phyloP scores from a whole-genome alignment of 805 yeast genomes.

The Kazachstania viticola region DNA sequence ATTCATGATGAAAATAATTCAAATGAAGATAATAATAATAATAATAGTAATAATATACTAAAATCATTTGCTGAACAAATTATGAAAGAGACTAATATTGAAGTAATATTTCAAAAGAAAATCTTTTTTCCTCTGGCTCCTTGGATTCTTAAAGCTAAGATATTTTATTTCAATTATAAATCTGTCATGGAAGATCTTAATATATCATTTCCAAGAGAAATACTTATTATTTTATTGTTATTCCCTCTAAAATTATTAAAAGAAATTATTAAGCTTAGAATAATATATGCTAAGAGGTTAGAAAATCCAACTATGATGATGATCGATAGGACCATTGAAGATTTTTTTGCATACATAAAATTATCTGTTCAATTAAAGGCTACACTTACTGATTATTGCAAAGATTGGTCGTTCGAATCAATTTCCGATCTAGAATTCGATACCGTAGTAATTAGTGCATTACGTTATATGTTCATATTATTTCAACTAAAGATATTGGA shows the following conservation, averaged over 20 bases:
- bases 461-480: constrained; percentile 59
- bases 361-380: constrained; percentile 67
- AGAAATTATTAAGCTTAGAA: constrained; percentile 64
- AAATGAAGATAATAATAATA: constrained; percentile 21
- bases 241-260: constrained; percentile 74
- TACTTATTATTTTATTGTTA: constrained; percentile 50
- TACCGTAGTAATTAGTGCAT: constrained; percentile 58
- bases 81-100: constrained; percentile 69
- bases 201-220: constrained; percentile 60
- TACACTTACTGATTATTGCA: constrained; percentile 48
- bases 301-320: constrained; percentile 87
- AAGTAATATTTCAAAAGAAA: constrained; percentile 57
- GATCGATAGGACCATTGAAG: constrained; percentile 88
- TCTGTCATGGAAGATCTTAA: constrained; percentile 54
- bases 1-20: constrained; percentile 31
- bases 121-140: constrained; percentile 63
- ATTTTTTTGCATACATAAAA: constrained; percentile 64
- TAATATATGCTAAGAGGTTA: constrained; percentile 66
- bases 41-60: constrained; percentile 42
- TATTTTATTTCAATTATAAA: constrained; percentile 52
- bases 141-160: constrained; percentile 71
- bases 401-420: constrained; percentile 59
- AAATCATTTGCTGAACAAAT: constrained; percentile 73
- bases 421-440: constrained; percentile 57
- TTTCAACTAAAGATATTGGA: constrained; percentile 70